Base-by-base conservation (phyloP, 257 asterid genomes). In the Marsdenia floribunda region DNA sequence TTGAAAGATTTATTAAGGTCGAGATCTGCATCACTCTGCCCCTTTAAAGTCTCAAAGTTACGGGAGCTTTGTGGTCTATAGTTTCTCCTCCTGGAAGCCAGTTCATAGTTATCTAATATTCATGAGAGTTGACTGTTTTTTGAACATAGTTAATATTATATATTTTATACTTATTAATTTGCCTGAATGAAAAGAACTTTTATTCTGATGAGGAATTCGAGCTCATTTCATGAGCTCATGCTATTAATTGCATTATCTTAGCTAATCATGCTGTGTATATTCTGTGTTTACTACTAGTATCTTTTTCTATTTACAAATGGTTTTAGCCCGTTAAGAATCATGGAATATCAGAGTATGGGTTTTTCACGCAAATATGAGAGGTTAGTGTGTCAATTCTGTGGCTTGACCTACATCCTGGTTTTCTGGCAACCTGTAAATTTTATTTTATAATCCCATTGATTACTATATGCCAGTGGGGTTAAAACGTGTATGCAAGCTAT, bases 21-120 rank as follows among this genome's bases (percentile, higher is more conserved):
- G 68, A 29, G 44, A 33, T n/a, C 44, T 29, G 44, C 11, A 33
- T 12, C 37, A 21, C 33, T 21, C n/a, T 61, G 19, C n/a, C 44
- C 10, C 44, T 60, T 61, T n/a, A 37, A 29, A 33, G 44, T 29
- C n/a, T 33, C 10, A 61, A 19, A 29, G 12, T 11, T 37, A 24
- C 18, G 38, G 74, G 63, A 50, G 74, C 63, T 26, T 70, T 40
- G 24, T 75, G 76, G 12, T 16, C 42, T 47, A 16, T 47, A 44
- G 12, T 49, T 64, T 50, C 74, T n/a, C 44, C 29, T 1, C 50
- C 66, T 22, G 68, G 18, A 12, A 2, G 7, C 68, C n/a, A 61
- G 16, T 61, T 29, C 22, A 29, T 29, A 16, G 67, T 60, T 3
- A 42, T 33, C 18, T 60, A 35, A 60, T 26, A 18, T 3, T 33